Evolutionary conservation across 371 early-diverging fungal genomes (phyloP).

Genomic region (Mortierella sp.): DNA sequence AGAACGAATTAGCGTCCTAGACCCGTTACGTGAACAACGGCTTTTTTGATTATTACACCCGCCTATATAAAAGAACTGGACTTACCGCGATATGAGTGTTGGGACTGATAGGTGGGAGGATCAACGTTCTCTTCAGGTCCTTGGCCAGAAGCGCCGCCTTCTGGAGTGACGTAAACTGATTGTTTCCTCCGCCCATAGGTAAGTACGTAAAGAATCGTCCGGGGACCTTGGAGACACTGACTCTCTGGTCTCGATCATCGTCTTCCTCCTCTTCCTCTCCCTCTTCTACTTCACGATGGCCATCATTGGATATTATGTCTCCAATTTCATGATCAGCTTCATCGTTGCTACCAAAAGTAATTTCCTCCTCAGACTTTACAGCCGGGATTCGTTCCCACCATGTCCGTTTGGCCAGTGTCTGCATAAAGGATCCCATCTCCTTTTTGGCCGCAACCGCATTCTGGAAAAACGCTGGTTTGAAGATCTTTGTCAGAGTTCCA

Average conservation of each 20-base stretch:
- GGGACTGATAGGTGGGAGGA: constrained; percentile 44
- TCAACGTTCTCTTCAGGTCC: constrained; percentile 34
- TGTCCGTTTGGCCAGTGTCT: constrained; percentile 25
- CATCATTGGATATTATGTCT: no score
- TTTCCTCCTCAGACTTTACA: no score
- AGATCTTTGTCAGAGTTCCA: constrained; percentile 20
- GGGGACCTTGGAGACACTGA: no score
- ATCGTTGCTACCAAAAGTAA: no score
- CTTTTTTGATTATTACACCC: background rate
- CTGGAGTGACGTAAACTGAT: constrained; percentile 44
- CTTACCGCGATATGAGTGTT: constrained; percentile 51
- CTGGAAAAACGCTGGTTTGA: constrained; percentile 41
- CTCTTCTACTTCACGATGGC: background rate
- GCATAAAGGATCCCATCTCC: constrained; percentile 41
- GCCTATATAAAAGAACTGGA: background rate
- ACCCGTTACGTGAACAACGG: no score
- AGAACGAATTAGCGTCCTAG: background rate
- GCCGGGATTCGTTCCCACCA: no score
- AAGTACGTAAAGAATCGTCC: constrained; percentile 25
- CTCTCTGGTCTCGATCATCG: background rate
- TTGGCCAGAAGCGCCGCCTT: constrained; percentile 47
- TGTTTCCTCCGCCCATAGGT: constrained; percentile 51
- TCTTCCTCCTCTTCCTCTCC: no score
- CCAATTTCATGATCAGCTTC: background rate
- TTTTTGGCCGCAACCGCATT: constrained; percentile 15